Conservation (phyloP, 805 yeast species). For the Candida germanica region DNA sequence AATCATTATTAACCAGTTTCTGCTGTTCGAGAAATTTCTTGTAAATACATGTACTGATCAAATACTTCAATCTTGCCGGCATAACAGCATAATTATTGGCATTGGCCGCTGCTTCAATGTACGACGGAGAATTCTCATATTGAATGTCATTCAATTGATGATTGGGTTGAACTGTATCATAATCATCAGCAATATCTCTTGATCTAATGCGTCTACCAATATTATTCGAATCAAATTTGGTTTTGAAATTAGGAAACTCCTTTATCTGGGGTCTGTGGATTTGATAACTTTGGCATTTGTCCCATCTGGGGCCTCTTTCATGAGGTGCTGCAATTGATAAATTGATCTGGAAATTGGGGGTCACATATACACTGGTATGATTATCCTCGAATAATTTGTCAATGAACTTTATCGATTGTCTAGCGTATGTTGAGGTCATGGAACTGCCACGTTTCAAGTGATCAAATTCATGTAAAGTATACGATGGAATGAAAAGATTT, state of each 20-base stretch:
- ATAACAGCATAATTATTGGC: conserved; percentile 37
- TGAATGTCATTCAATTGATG: conserved; percentile 21
- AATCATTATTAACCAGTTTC: not conserved
- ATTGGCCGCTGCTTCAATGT: conserved; percentile 21
- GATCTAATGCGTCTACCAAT: conserved; percentile 14
- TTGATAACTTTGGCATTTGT: conserved; percentile 43
- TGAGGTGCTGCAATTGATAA: conserved; percentile 34
- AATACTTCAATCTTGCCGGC: conserved; percentile 51
- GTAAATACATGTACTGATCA: conserved; percentile 57
- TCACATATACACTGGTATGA: not conserved
- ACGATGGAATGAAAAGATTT: conserved; percentile 50
- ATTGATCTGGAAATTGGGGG: conserved; percentile 10
- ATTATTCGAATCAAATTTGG: conserved; percentile 29
- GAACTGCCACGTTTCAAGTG: conserved; percentile 53
- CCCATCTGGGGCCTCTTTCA: conserved; percentile 52
- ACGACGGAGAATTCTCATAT: conserved; percentile 26
- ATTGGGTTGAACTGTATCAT: not conserved
- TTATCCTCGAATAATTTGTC: conserved; percentile 40
- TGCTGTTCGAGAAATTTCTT: conserved; percentile 43
- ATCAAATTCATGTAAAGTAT: conserved; percentile 59
- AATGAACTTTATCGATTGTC: conserved; percentile 61
- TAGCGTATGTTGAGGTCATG: conserved; percentile 59
- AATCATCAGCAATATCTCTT: conserved; percentile 2
- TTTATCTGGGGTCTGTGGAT: conserved; percentile 42
- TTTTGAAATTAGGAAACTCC: conserved; percentile 48